Percentiles rank a stretch among this genome's conserved stretches.
phyloP scores from a whole-genome alignment of 192 early-diverging fungal genomes.

The Entomortierella chlamydospora region DNA sequence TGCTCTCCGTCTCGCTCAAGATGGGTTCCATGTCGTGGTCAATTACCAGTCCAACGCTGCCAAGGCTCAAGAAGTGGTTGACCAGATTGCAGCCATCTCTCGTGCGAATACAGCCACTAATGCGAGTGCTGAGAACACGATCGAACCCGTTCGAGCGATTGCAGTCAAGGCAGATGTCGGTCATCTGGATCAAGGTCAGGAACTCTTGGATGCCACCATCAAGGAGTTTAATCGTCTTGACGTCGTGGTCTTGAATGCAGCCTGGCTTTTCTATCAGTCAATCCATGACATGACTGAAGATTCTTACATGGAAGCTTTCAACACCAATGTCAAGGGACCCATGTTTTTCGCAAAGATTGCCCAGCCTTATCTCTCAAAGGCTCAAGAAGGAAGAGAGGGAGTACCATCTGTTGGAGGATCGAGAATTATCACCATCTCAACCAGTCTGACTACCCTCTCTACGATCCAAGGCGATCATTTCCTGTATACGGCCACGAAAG shows the following conservation, averaged over 20 bases:
- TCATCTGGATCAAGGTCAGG: slow-evolving; percentile 84
- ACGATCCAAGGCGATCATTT: slow-evolving; percentile 55
- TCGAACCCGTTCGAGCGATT: slow-evolving; percentile 5
- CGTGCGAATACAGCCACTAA: background rate
- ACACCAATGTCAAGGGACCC: slow-evolving; percentile 84
- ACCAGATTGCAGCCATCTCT: slow-evolving; percentile 64
- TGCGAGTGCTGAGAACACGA: no score
- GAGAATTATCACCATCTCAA: background rate
- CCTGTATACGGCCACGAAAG: slow-evolving; percentile 81
- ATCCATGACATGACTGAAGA: slow-evolving; percentile 81
- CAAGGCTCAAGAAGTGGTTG: slow-evolving; percentile 82
- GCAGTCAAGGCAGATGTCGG: slow-evolving; percentile 85
- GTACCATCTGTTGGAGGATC: slow-evolving; percentile 59
- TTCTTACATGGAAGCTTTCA: slow-evolving; percentile 87
- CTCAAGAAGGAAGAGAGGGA: slow-evolving; percentile 76
- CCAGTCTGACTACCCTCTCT: background rate
- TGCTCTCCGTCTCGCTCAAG: slow-evolving; percentile 84
- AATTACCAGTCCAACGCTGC: slow-evolving; percentile 84
- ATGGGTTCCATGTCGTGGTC: slow-evolving; percentile 65
- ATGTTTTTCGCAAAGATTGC: slow-evolving; percentile 82
- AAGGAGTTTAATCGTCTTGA: slow-evolving; percentile 47
- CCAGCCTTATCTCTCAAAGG: slow-evolving; percentile 77
- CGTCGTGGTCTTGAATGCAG: slow-evolving; percentile 89
- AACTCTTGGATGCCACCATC: slow-evolving; percentile 80
- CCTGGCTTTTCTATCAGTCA: slow-evolving; percentile 85